These are phyloP conservation scores for Sarocladiaceae sp. DNA, from an alignment of 2,329 filamentous ascomycete genomes.

Conservation along the genomic window DNA sequence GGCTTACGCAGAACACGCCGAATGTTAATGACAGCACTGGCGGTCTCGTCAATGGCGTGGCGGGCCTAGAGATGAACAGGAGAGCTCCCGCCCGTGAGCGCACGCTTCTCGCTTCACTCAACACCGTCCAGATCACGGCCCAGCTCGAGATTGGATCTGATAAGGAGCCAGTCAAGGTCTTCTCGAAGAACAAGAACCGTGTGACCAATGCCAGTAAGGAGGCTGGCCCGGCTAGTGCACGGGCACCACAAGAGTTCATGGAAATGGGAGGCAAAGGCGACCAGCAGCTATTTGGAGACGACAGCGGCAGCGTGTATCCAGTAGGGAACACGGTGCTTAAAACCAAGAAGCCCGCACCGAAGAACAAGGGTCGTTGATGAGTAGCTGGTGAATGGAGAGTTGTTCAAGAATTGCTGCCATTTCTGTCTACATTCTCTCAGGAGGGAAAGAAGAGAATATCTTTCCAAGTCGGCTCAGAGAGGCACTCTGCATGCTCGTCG, in stretches of 20 bases:
- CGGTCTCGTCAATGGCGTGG: slow-evolving; percentile 81
- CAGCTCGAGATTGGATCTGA: slow-evolving; percentile 49
- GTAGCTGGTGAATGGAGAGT: too few species aligned
- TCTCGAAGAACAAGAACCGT: slow-evolving; percentile 57
- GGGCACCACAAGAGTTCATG: slow-evolving; percentile 71
- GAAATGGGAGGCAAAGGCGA: slow-evolving; percentile 83
- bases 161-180: slow-evolving; percentile 63
- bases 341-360: slow-evolving; percentile 25
- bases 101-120: slow-evolving; percentile 76
- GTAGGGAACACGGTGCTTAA: slow-evolving; percentile 23
- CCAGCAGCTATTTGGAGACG: slow-evolving; percentile 65
- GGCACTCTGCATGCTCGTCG: background rate
- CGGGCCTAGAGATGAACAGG: slow-evolving; percentile 73
- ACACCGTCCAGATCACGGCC: slow-evolving; percentile 57
- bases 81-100: slow-evolving; percentile 76
- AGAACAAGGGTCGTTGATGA: slow-evolving; percentile 15
- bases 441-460: too few species aligned
- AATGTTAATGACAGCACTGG: slow-evolving; percentile 81
- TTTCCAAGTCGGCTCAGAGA: background rate
- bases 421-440: too few species aligned
- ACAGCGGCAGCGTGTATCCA: slow-evolving; percentile 45
- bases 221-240: slow-evolving; percentile 57
- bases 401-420: too few species aligned
- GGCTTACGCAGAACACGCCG: slow-evolving; percentile 61
- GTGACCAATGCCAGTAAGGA: slow-evolving; percentile 45